Evolutionary conservation across 805 yeast genomes (phyloP), one percentile per base, ranked within the genome.

Genomic region (Maudiozyma saulgeensis): DNA sequence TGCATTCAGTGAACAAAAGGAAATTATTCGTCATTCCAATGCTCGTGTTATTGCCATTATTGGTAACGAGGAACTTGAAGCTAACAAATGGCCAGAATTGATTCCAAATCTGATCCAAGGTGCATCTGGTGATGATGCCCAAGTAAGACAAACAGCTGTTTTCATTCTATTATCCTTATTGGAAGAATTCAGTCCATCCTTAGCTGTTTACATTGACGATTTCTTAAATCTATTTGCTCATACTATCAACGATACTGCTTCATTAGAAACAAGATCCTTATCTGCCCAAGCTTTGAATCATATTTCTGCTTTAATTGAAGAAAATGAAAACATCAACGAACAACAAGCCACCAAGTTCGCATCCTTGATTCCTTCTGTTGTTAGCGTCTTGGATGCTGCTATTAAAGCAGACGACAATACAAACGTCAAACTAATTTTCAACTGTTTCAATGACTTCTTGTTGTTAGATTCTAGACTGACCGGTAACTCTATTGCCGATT

Each of bases 41-140:
- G 90, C 98, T 23, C 81, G 96, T 68, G 87, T 90, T 51, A 81
- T 93, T 58, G 82, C 96, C 28, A 82, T 89, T 43, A 87, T 93
- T 63, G 95, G 87, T 39, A 80, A 81, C 56, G 67, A 74, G 48
- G 98, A 91, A 66, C 72, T 89, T 54, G 81, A 80, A 48, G 76
- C 76, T 38, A 67, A 74, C 53, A 66, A 77, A 56, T 93, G 98
- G 98, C 78, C 82, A 5, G 82, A 80, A 41, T 76, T 93, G 56
- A 75, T 91, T 53, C 84, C 87, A 34, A 72, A 78, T 47, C 74
- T 93, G 61, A 81, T 85, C 49, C 70, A 74, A 49, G 85, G 87
- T 42, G 84, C 88, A 45, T 75, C 78, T 49, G 78, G 79, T 49
- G 66, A 72, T 40, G 64, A 71, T 42, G 69, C 75, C 45, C 81